Base-by-base conservation (phyloP, 2,329 filamentous ascomycete species). In the Cercospora canescens region DNA sequence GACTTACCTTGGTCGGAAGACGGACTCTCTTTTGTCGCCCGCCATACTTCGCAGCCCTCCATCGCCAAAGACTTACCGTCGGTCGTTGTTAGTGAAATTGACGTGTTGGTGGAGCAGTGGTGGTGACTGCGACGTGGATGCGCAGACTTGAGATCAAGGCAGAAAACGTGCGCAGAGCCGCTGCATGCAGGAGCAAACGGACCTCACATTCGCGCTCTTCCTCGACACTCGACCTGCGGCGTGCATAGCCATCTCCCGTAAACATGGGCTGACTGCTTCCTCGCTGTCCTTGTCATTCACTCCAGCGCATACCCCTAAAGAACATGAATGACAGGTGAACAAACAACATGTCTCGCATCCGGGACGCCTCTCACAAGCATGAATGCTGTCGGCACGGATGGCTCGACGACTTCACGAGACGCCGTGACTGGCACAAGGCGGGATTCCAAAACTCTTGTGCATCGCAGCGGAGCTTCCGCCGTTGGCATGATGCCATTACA, bases 1-100 rank as follows among this genome's bases (percentile, higher is more conserved):
- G 34, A 26, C 56, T 58, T 56, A 30, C 41, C 57, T n/a, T 48
- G 37, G n/a, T 48, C 28, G 41, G 50, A 45, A 32, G 45, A 28
- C n/a, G 28, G 26, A 34, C 35, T 35, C 34, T 64, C 41, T 12
- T 16, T 21, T 14, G 34, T 45, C 6, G 28, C 54, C 32, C 24
- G 34, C 63, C 63, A 65, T 5, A 65, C 50, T 37, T 65, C 57
- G 50, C 63, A 61, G 21, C 63, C 63, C 35, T 65, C 57, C 63
- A 65, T 65, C 18, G 48, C 45, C 45, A 52, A 14, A 30, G 14
- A 30, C 45, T 52, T 52, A 52, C 45, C 45, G 45, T 52, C 45
- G 45, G 45, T 30, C 24, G 14, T 30, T 21, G 26, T 24, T 21
- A 52, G 45, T 28, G 45, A 28, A 30, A 14, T 28, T 21, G 7